A percentile compares a stretch with the other conserved stretches of the same genome.
phyloP scores from a whole-genome alignment of 106 monocot species.

The Dendrobium huoshanense region DNA sequence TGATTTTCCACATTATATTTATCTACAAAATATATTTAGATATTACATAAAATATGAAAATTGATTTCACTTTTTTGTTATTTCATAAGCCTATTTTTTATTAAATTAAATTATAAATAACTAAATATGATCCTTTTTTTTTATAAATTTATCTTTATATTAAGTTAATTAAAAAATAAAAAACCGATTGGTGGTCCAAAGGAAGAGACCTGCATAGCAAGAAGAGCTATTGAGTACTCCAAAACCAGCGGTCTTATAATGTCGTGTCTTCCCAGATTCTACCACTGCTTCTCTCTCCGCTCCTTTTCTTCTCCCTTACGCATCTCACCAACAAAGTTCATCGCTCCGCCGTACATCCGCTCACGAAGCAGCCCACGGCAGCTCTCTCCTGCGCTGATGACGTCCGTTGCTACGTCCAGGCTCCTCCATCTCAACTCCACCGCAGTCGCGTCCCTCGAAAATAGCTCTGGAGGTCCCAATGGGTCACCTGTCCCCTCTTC shows the following conservation, averaged over 20 bases:
- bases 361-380: conserved; percentile 13
- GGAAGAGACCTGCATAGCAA: too few species aligned
- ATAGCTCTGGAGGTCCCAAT: conserved; percentile 19
- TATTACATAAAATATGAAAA: too few species aligned
- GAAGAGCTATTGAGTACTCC: too few species aligned
- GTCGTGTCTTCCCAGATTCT: conserved; percentile 30
- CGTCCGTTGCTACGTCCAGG: conserved; percentile 8
- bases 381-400: neutral
- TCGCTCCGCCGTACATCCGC: conserved; percentile 2
- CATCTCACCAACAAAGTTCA: conserved; percentile 10
- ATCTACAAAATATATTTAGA: too few species aligned
- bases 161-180: too few species aligned
- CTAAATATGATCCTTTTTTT: too few species aligned
- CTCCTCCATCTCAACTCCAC: conserved; percentile 26
- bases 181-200: too few species aligned
- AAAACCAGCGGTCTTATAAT: neutral
- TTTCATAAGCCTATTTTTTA: too few species aligned
- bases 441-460: conserved; percentile 16
- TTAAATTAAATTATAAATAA: too few species aligned
- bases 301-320: neutral
- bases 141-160: too few species aligned
- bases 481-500: conserved; percentile 14
- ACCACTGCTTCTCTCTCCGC: conserved; percentile 27
- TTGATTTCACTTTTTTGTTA: too few species aligned
- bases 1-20: too few species aligned